Percentiles rank a stretch among this genome's conserved stretches.
Conservation (phyloP, 306 rosid species). For the Inga oerstediana region DNA sequence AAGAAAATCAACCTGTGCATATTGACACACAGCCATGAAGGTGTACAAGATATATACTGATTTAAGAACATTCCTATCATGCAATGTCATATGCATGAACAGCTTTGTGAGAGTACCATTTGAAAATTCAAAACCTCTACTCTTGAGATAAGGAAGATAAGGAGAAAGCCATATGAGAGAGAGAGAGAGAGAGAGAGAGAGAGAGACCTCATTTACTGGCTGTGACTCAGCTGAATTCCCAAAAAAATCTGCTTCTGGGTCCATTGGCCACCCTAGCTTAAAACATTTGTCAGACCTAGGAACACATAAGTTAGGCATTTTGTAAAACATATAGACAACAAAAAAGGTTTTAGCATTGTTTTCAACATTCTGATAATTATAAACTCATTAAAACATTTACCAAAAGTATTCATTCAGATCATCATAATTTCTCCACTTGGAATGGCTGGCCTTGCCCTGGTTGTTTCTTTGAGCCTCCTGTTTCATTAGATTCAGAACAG, state of each 20-base stretch:
- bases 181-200: neutral
- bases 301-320: constrained; percentile 33
- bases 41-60: neutral
- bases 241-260: constrained; percentile 69
- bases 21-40: neutral
- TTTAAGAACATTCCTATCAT: constrained; percentile 5
- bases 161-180: constrained; percentile 20
- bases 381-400: constrained; percentile 43
- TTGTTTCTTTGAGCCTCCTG: constrained; percentile 94
- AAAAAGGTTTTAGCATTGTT: constrained; percentile 15
- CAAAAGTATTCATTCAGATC: constrained; percentile 97
- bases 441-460: constrained; percentile 87
- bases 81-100: neutral
- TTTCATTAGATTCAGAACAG: constrained; percentile 41
- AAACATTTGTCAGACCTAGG: constrained; percentile 84
- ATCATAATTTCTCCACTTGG: constrained; percentile 98
- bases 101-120: constrained; percentile 25
- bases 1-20: neutral
- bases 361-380: constrained; percentile 8
- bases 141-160: constrained; percentile 7
- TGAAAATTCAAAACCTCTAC: constrained; percentile 11
- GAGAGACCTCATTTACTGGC: constrained; percentile 52
- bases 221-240: constrained; percentile 63
- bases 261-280: constrained; percentile 84
- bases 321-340: constrained; percentile 15